These are phyloP conservation scores for Apiospora rasikravindrae DNA, from an alignment of 2,329 filamentous ascomycete genomes.

Conservation along the genomic window DNA sequence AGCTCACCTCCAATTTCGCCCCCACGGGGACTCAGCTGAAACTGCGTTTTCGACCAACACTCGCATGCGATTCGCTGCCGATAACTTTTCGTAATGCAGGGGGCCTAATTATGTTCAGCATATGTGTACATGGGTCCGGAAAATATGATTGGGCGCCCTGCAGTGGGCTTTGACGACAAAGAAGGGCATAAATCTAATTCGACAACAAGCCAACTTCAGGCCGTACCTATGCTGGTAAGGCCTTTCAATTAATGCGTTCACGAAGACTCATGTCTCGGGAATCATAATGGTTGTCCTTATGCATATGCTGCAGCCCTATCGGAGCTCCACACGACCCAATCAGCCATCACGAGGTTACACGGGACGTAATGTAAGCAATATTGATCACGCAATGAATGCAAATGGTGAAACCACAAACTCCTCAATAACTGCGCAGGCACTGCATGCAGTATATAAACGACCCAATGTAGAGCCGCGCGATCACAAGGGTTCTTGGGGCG, in stretches of 20 bases:
- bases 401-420: too few species aligned
- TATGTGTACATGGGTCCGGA: background rate
- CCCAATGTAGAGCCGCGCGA: too few species aligned
- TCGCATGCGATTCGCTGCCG: background rate
- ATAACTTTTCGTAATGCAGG: background rate
- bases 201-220: background rate
- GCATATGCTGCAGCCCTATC: background rate
- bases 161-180: too few species aligned
- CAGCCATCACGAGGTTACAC: background rate
- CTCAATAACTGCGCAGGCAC: too few species aligned
- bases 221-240: background rate
- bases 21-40: constrained; percentile 6
- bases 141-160: background rate
- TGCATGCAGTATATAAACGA: too few species aligned
- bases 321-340: background rate
- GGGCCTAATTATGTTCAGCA: background rate
- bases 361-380: background rate
- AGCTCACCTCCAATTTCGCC: background rate
- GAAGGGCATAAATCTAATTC: background rate
- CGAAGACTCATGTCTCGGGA: too few species aligned
- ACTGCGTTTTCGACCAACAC: background rate
- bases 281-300: background rate
- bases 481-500: too few species aligned
- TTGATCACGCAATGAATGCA: background rate
- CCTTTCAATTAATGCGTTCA: background rate